A percentile compares a stretch with the other conserved stretches of the same genome.
These are phyloP conservation scores for Penicillium waksmanii DNA, from an alignment of 495 filamentous ascomycete genomes.

Conservation along the genomic window DNA sequence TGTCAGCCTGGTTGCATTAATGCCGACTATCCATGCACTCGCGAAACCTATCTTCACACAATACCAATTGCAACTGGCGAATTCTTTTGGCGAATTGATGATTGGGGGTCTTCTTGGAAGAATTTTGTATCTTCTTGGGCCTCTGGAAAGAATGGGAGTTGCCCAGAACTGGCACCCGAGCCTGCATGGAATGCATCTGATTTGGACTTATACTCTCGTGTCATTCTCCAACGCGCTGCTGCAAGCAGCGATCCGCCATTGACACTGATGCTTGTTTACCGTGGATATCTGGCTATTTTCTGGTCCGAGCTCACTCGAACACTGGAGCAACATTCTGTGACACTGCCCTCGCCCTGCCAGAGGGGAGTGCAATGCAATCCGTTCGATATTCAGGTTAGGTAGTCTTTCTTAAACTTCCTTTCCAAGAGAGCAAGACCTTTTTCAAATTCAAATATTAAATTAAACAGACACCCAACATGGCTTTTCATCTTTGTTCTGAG, in stretches of 20 bases:
- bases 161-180: constrained; percentile 7
- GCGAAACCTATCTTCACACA: background rate
- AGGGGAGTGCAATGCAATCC: too few species aligned
- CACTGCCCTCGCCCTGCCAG: too few species aligned
- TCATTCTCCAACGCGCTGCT: constrained; percentile 4
- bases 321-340: too few species aligned
- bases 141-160: constrained; percentile 7
- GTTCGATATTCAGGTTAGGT: too few species aligned
- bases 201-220: constrained; percentile 6
- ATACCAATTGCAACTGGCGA: constrained; percentile 4
- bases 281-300: background rate
- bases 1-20: constrained; percentile 6
- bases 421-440: too few species aligned
- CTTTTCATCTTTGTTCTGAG: too few species aligned
- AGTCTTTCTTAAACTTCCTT: too few species aligned
- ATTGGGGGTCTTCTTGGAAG: constrained; percentile 1
- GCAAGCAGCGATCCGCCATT: background rate
- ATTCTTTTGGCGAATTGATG: constrained; percentile 10
- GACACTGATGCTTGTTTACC: background rate
- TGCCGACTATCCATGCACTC: constrained; percentile 12
- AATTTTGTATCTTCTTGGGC: constrained; percentile 10
- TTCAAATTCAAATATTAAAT: too few species aligned
- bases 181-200: constrained; percentile 9
- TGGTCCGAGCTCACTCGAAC: background rate
- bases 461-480: too few species aligned